These are phyloP conservation scores for Sherardia arvensis DNA, from an alignment of 257 asterid genomes.

Conservation along the genomic window DNA sequence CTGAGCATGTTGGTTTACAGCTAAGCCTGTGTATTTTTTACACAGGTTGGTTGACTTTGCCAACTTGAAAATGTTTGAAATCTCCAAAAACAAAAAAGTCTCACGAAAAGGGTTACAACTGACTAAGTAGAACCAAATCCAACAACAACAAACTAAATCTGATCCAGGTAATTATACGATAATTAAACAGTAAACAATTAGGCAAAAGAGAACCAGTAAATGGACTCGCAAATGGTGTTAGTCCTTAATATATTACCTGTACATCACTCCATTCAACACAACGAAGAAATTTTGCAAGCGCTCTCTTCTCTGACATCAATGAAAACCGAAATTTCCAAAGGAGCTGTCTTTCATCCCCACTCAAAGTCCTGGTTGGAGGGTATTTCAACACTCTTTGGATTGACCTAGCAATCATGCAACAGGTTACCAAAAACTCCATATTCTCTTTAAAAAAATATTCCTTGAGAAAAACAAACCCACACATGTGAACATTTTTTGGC, in stretches of 20 bases:
- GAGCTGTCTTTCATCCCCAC: slow-evolving; percentile 95
- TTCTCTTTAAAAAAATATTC: not conserved
- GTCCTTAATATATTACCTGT: slow-evolving; percentile 43
- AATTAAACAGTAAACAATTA: not conserved
- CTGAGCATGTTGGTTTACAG: no score
- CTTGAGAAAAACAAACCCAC: not conserved
- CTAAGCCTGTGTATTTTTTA: no score
- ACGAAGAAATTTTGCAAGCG: slow-evolving; percentile 81
- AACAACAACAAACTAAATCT: not conserved
- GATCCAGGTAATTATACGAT: not conserved
- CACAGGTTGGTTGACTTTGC: not conserved
- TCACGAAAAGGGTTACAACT: not conserved
- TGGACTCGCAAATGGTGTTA: not conserved
- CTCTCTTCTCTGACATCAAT: slow-evolving; percentile 92
- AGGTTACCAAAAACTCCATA: slow-evolving; percentile 13
- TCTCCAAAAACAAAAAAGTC: not conserved
- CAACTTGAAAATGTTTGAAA: not conserved
- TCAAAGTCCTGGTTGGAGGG: slow-evolving; percentile 94
- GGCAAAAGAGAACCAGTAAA: not conserved
- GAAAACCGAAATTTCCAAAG: slow-evolving; percentile 98
- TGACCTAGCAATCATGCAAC: slow-evolving; percentile 47
- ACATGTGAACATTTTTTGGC: not conserved
- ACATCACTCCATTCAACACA: slow-evolving; percentile 99
- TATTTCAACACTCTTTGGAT: slow-evolving; percentile 83
- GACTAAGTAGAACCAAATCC: not conserved